Evolutionary conservation across 2,329 filamentous ascomycete species (phyloP).

Genomic region (Ophiosphaerella narmari): DNA sequence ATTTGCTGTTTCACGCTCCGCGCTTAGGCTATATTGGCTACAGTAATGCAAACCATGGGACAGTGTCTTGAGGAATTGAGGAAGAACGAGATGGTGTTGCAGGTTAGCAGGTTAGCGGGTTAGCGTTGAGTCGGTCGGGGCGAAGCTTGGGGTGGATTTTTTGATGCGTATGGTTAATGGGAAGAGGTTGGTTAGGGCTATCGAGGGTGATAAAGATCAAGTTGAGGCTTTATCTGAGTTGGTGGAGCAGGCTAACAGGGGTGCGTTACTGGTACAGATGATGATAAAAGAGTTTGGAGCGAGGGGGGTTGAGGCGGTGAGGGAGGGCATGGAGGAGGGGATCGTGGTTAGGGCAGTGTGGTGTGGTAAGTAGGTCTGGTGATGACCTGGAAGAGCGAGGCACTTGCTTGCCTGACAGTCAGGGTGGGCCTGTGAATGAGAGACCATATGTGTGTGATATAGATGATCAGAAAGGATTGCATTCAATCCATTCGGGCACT

Average conservation of each 20-base stretch:
- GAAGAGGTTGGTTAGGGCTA: slow-evolving; percentile 14
- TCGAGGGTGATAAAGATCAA: slow-evolving; percentile 19
- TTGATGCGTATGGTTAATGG: slow-evolving; percentile 21
- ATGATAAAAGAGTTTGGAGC: slow-evolving; percentile 19
- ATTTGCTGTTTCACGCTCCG: no score
- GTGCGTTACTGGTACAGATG: slow-evolving; percentile 15
- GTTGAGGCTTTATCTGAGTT: slow-evolving; percentile 19
- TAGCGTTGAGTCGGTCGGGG: slow-evolving; percentile 19
- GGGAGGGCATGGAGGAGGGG: slow-evolving; percentile 17
- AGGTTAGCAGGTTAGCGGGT: slow-evolving; percentile 21
- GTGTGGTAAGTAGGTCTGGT: slow-evolving; percentile 8
- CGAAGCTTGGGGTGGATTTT: slow-evolving; percentile 19
- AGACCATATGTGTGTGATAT: no score
- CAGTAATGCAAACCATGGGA: no score
- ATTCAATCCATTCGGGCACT: no score
- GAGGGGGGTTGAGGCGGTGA: slow-evolving; percentile 7
- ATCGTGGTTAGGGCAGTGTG: slow-evolving; percentile 15
- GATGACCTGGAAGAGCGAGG: no score
- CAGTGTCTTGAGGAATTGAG: slow-evolving; percentile 15
- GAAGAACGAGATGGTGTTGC: slow-evolving; percentile 18
- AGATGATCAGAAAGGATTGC: no score
- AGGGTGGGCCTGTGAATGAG: no score
- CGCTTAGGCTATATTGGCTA: no score
- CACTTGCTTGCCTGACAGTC: no score
- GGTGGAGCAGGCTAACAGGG: slow-evolving; percentile 15